A percentile compares a stretch with the other conserved stretches of the same genome.
These are phyloP conservation scores for Salinomyces thailandicus DNA, from an alignment of 2,329 filamentous ascomycete genomes.

Conservation along the genomic window DNA sequence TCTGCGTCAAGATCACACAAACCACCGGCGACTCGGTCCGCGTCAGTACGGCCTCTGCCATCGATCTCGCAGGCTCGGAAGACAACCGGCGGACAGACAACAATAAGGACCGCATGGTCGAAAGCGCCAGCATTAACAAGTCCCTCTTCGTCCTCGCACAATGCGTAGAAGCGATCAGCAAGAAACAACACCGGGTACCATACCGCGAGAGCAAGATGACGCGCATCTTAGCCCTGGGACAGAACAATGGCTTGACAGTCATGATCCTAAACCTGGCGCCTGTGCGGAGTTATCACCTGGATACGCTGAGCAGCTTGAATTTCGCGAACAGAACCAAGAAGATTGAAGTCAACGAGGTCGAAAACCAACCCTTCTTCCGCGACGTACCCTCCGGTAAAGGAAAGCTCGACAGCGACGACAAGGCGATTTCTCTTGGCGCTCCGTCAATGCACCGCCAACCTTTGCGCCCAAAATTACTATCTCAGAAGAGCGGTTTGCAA, in stretches of 20 bases:
- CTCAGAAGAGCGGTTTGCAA: conserved; percentile 54
- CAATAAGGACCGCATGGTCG: conserved; percentile 81
- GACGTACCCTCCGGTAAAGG: conserved; percentile 19
- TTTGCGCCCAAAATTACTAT: conserved; percentile 63
- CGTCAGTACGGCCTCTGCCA: conserved; percentile 80
- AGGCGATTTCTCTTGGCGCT: conserved; percentile 23
- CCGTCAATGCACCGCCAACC: conserved; percentile 54
- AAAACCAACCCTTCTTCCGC: conserved; percentile 80
- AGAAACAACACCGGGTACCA: conserved; percentile 64
- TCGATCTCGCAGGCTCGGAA: conserved; percentile 90
- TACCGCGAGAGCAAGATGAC: conserved; percentile 98
- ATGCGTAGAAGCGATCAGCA: conserved; percentile 88
- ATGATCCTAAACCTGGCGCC: conserved; percentile 96
- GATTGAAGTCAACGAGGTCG: conserved; percentile 88
- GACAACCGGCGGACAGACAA: conserved; percentile 93
- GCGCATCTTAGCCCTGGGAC: conserved; percentile 77
- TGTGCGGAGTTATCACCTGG: conserved; percentile 82
- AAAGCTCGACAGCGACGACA: conserved; percentile 27
- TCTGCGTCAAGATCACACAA: conserved; percentile 81
- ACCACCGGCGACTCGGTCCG: conserved; percentile 55
- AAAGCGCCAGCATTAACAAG: conserved; percentile 96
- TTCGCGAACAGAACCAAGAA: conserved; percentile 93
- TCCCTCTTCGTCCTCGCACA: conserved; percentile 88
- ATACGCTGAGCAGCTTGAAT: conserved; percentile 86
- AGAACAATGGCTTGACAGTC: conserved; percentile 89